Conservation (phyloP, 1,284 basidiomycete species). For the Golubevia pallescens region DNA sequence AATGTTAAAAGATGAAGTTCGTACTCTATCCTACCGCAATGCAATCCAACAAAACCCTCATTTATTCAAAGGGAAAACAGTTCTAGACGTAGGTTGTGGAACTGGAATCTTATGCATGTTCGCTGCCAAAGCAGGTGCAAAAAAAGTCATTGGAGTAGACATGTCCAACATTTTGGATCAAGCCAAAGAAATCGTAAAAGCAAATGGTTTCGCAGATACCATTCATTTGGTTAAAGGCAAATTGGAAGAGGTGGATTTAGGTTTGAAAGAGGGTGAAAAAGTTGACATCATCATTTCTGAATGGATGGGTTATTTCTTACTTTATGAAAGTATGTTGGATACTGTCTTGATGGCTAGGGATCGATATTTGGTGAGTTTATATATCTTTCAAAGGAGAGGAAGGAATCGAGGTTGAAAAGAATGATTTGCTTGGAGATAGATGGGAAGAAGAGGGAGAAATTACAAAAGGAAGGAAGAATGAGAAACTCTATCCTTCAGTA, state of each 20-base stretch:
- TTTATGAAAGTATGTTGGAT: slow-evolving; percentile 99
- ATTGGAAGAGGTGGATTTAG: slow-evolving; percentile 81
- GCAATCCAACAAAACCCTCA: slow-evolving; percentile 95
- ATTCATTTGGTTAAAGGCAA: slow-evolving; percentile 98
- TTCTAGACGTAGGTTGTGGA: slow-evolving; percentile 97
- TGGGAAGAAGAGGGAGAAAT: too few species aligned
- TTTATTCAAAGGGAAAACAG: slow-evolving; percentile 78
- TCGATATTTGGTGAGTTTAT: slow-evolving; percentile 82
- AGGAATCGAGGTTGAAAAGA: too few species aligned
- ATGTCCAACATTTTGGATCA: slow-evolving; percentile 99
- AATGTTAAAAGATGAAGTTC: slow-evolving; percentile 97
- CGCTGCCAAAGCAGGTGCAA: slow-evolving; percentile 94
- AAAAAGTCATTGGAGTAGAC: slow-evolving; percentile 85
- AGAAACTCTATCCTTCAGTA: too few species aligned
- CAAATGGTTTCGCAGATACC: slow-evolving; percentile 90
- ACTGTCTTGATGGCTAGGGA: slow-evolving; percentile 95
- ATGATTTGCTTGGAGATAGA: too few species aligned
- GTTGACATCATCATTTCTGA: slow-evolving; percentile 98
- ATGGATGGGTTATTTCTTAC: slow-evolving; percentile 92
- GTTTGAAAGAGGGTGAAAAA: slow-evolving; percentile 53
- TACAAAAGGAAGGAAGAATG: too few species aligned
- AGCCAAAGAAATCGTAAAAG: slow-evolving; percentile 93
- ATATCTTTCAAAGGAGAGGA: too few species aligned
- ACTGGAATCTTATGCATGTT: slow-evolving; percentile 99
- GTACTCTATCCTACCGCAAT: slow-evolving; percentile 91